Conservation (phyloP, 2,329 filamentous ascomycete genomes). For the Cladosporium austrohemisphaericum region DNA sequence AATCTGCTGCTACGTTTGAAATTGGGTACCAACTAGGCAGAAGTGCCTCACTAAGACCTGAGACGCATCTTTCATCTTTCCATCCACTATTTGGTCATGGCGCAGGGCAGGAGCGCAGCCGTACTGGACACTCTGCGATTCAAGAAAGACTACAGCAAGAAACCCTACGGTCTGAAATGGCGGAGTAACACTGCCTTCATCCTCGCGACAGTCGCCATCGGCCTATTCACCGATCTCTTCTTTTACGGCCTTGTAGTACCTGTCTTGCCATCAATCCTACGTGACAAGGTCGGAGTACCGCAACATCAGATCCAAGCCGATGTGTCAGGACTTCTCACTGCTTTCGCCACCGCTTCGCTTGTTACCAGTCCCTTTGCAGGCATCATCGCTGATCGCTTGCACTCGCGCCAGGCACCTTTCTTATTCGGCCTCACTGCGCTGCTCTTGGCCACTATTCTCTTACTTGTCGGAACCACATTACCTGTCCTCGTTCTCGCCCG, state of each 20-base stretch:
- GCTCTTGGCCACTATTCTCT: constrained; percentile 52
- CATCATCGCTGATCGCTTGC: constrained; percentile 52
- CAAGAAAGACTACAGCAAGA: constrained; percentile 30
- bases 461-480: constrained; percentile 50
- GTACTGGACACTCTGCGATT: constrained; percentile 35
- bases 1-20: too few relatives aligned
- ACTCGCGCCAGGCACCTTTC: constrained; percentile 56
- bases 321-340: constrained; percentile 52
- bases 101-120: too few relatives aligned
- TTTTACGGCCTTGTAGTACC: constrained; percentile 59
- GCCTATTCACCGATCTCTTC: constrained; percentile 57
- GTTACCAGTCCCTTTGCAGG: constrained; percentile 52
- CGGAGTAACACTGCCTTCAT: constrained; percentile 60
- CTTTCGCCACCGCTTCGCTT: constrained; percentile 53
- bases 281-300: constrained; percentile 48
- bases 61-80: too few relatives aligned
- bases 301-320: constrained; percentile 49
- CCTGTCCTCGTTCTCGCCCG: constrained; percentile 50
- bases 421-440: constrained; percentile 53
- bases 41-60: too few relatives aligned
- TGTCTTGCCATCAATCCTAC: constrained; percentile 56
- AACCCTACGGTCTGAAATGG: constrained; percentile 44
- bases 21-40: too few relatives aligned
- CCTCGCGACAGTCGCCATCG: constrained; percentile 52
- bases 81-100: too few relatives aligned